Evolutionary conservation across 2,329 filamentous ascomycete genomes (phyloP).

Genomic region (Exophiala calicioides): DNA sequence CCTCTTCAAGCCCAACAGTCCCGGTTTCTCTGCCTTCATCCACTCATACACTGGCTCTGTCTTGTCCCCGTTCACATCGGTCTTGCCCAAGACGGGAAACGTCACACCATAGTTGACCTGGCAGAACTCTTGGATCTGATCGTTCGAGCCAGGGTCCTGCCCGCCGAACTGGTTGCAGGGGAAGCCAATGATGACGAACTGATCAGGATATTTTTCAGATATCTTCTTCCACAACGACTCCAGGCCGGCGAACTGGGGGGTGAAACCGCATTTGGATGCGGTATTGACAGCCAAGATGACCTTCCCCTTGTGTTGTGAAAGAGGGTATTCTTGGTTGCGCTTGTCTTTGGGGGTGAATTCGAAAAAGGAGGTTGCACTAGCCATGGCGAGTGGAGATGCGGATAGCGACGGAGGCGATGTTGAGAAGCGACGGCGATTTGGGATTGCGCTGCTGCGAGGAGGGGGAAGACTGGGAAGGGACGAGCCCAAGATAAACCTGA

Average conservation of each 20-base stretch:
- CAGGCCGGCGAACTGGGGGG: constrained; percentile 87
- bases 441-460: background rate
- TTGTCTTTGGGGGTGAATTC: constrained; percentile 84
- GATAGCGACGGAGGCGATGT: background rate
- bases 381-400: constrained; percentile 51
- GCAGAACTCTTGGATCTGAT: constrained; percentile 82
- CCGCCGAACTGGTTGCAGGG: constrained; percentile 96
- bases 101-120: constrained; percentile 90
- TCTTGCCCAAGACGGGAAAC: constrained; percentile 89
- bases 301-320: constrained; percentile 79
- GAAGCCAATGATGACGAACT: constrained; percentile 89
- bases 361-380: constrained; percentile 72
- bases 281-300: constrained; percentile 97
- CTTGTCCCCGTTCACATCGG: constrained; percentile 85
- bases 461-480: background rate
- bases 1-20: constrained; percentile 78
- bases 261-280: constrained; percentile 98
- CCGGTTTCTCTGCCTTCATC: constrained; percentile 71
- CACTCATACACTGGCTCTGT: constrained; percentile 79
- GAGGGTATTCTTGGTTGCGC: constrained; percentile 69
- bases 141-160: constrained; percentile 83
- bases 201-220: constrained; percentile 66
- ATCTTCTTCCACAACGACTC: constrained; percentile 85
- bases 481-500: background rate
- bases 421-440: background rate